These are phyloP conservation scores for Peronosclerospora sorghi DNA, from an alignment of 352 stramenopile species.

Conservation along the genomic window DNA sequence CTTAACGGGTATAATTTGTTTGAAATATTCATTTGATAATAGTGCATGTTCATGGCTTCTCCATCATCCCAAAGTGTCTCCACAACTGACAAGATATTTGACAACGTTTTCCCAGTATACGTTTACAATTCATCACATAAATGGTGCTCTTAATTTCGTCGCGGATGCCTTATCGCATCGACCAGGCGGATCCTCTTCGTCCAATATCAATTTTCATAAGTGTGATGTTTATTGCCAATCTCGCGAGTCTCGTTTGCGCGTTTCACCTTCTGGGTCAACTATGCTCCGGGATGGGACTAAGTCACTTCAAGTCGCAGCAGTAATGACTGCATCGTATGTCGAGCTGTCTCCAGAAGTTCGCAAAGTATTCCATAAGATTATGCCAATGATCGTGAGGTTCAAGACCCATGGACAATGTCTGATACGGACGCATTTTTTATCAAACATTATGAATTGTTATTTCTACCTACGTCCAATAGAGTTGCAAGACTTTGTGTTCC, in stretches of 20 bases:
- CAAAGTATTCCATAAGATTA: neutral
- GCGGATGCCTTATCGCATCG: slow-evolving; percentile 4
- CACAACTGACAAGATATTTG: neutral
- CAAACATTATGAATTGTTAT: neutral
- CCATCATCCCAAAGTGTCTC: slow-evolving; percentile 1
- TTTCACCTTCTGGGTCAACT: neutral
- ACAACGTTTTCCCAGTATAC: neutral
- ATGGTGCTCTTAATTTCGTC: neutral
- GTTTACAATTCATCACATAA: neutral
- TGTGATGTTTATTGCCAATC: neutral
- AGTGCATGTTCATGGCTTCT: slow-evolving; percentile 1
- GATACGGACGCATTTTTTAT: neutral
- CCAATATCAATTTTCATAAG: neutral
- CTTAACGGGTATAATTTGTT: slow-evolving; percentile 2
- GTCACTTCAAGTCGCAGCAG: neutral
- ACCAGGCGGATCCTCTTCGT: neutral
- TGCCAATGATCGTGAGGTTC: neutral
- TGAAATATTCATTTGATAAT: slow-evolving; percentile 3
- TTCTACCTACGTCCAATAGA: neutral
- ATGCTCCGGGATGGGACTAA: too few species aligned
- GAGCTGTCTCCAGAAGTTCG: neutral
- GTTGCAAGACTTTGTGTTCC: neutral
- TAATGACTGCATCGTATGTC: neutral
- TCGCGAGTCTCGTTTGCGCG: neutral
- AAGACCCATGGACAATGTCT: neutral